Evolutionary conservation across 83 land plant species (phyloP).

Genomic region (Picea engelmannii): DNA sequence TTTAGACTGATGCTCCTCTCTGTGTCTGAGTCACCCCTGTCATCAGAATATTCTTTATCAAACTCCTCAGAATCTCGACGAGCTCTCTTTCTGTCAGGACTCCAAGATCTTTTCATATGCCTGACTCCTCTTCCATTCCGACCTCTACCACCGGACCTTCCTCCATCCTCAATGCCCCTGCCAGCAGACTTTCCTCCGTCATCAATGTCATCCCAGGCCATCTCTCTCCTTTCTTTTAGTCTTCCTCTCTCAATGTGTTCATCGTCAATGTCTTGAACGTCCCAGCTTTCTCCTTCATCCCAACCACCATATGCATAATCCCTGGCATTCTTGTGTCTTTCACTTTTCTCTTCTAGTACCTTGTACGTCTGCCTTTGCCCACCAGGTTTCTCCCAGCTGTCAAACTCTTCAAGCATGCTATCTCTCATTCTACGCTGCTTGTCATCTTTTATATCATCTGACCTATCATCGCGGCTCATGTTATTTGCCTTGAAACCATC

Average conservation of each 20-base stretch:
- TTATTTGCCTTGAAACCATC: slow-evolving; percentile 16
- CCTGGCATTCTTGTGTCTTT: slow-evolving; percentile 36
- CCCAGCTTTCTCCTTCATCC: slow-evolving; percentile 42
- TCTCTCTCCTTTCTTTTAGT: slow-evolving; percentile 31
- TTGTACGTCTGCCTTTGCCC: slow-evolving; percentile 13
- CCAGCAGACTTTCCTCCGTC: slow-evolving; percentile 32
- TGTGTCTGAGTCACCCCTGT: slow-evolving; percentile 56
- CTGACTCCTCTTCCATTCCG: slow-evolving; percentile 41
- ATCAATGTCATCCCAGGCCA: slow-evolving; percentile 33
- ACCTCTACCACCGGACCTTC: slow-evolving; percentile 27
- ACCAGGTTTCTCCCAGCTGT: slow-evolving; percentile 16
- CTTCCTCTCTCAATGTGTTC: slow-evolving; percentile 21
- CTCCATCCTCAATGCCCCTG: slow-evolving; percentile 29
- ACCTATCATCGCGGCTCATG: slow-evolving; percentile 31
- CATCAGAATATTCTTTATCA: slow-evolving; percentile 52
- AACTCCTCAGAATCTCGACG: slow-evolving; percentile 50
- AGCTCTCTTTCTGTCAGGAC: slow-evolving; percentile 57
- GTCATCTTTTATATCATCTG: slow-evolving; percentile 23
- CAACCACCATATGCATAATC: slow-evolving; percentile 22
- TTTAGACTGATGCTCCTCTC: slow-evolving; percentile 47
- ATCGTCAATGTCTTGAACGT: slow-evolving; percentile 44
- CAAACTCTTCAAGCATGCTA: slow-evolving; percentile 19
- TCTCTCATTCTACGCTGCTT: slow-evolving; percentile 13
- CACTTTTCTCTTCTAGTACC: slow-evolving; percentile 36
- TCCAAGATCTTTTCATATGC: slow-evolving; percentile 57